Conservation (phyloP, 805 yeast genomes). For the Sugiyamaella boreocaroliniensis region DNA sequence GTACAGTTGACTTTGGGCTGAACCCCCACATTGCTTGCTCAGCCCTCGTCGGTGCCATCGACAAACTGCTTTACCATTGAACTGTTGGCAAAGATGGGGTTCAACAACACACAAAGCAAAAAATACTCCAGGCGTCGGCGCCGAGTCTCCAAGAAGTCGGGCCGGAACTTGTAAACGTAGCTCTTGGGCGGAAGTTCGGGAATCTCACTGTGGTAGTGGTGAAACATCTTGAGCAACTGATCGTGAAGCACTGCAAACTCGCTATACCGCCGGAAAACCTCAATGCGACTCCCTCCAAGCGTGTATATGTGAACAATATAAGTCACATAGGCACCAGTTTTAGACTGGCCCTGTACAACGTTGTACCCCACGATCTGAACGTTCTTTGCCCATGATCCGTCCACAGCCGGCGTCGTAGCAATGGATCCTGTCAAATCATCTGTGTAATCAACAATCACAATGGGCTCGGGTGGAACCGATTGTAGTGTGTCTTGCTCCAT, state of each 20-base stretch:
- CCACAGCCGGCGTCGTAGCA: not conserved
- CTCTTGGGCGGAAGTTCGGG: conserved; percentile 44
- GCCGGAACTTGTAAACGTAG: conserved; percentile 27
- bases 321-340: conserved; percentile 37
- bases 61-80: conserved; percentile 31
- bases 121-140: conserved; percentile 42
- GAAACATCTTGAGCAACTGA: conserved; percentile 34
- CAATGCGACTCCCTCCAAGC: conserved; percentile 31
- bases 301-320: conserved; percentile 38
- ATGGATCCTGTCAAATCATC: not conserved
- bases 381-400: conserved; percentile 34
- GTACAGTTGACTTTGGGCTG: too few species aligned
- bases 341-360: conserved; percentile 33
- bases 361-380: conserved; percentile 37
- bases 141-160: conserved; percentile 34
- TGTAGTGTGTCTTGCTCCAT: not conserved
- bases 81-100: conserved; percentile 32
- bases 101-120: conserved; percentile 38
- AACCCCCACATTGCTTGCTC: too few species aligned
- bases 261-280: conserved; percentile 53
- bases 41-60: not conserved
- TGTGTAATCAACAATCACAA: conserved; percentile 15
- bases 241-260: conserved; percentile 51
- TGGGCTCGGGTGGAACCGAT: conserved; percentile 18
- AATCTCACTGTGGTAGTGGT: conserved; percentile 33